Evolutionary conservation across 352 stramenopile species (phyloP), one percentile per base, ranked within the genome.

Genomic region (Blastocystis sp.): DNA sequence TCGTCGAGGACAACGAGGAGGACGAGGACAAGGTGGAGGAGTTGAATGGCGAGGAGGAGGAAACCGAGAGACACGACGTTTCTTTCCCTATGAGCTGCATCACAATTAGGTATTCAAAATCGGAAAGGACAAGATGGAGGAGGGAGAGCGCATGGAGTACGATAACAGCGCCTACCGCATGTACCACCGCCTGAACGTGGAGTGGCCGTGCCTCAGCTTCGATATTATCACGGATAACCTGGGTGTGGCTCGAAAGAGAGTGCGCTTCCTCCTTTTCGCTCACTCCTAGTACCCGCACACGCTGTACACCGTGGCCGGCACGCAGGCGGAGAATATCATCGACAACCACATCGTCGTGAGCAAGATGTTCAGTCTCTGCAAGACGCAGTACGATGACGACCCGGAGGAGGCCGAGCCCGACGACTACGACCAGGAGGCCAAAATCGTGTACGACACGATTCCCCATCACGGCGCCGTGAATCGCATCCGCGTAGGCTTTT

Each of bases 91-190:
- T n/a, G n/a, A 38, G 45, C 28, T 28, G 70, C 38, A 89, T 62
- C 42, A 90, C 42, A 61, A 92, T 40, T 90, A 96, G 91, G 95
- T 98, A 43, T 98, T 97, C 92, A 94, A 97, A 92, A 95, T 96
- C 11, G 94, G 93, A 42, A 92, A 95, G 65, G 93, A 97, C 90
- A 92, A 93, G 80, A 90, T 98, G 42, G 90, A 92, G 65, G 94
- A 97, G 66, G 95, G 96, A 79, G 94, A 98, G 90, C 92, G 97
- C 90, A 93, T 99, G 57, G 97, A 99, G 91, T 98, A 98, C 92
- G 97, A 99, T 91, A 96, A 94, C 90, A 96, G 92, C 48, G 97
- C 97, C 6, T 99, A 99, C 92, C 96, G 98, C 91, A 98, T 99
- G 95, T 98, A 98, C 92, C 98, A 99, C 90, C 94, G 95, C 52